These are phyloP conservation scores for Oryza brachyantha DNA, from an alignment of 176 grass and related monocot species.

Conservation along the genomic window DNA sequence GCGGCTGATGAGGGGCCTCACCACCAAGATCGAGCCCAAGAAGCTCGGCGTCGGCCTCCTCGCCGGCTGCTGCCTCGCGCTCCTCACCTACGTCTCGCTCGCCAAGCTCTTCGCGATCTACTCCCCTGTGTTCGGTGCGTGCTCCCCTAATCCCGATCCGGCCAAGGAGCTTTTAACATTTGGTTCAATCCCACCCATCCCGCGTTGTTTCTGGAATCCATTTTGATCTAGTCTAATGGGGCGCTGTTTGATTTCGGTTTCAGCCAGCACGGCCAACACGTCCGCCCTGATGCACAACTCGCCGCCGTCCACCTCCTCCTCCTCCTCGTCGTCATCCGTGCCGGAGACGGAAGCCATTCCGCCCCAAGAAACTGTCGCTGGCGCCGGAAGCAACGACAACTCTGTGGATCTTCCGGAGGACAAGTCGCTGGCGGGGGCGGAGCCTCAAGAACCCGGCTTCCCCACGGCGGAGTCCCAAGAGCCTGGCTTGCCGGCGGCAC, in stretches of 20 bases:
- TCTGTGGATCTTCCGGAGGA: slow-evolving; percentile 3
- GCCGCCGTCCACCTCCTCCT: not conserved
- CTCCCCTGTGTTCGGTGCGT: slow-evolving; percentile 59
- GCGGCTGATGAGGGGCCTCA: slow-evolving; percentile 28
- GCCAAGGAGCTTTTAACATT: not conserved
- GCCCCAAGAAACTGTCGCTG: not conserved
- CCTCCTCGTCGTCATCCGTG: slow-evolving; percentile 1
- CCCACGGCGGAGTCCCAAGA: slow-evolving; percentile 13
- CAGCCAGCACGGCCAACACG: slow-evolving; percentile 45
- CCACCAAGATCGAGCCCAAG: slow-evolving; percentile 61
- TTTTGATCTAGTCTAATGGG: not conserved
- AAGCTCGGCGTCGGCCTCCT: slow-evolving; percentile 60
- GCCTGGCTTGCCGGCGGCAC: slow-evolving; percentile 23
- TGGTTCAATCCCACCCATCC: not conserved
- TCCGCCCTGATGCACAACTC: slow-evolving; percentile 38
- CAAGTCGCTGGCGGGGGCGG: not conserved
- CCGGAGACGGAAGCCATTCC: slow-evolving; percentile 28
- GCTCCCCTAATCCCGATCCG: not conserved
- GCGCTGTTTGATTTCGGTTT: not conserved
- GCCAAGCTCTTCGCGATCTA: slow-evolving; percentile 72
- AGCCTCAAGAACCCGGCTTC: slow-evolving; percentile 5
- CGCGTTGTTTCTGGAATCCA: not conserved
- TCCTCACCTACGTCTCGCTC: slow-evolving; percentile 69
- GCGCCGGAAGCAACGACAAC: not conserved
- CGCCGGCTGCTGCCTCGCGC: slow-evolving; percentile 56